These are phyloP conservation scores for Quercus variabilis DNA, from an alignment of 306 rosid genomes.

Conservation along the genomic window DNA sequence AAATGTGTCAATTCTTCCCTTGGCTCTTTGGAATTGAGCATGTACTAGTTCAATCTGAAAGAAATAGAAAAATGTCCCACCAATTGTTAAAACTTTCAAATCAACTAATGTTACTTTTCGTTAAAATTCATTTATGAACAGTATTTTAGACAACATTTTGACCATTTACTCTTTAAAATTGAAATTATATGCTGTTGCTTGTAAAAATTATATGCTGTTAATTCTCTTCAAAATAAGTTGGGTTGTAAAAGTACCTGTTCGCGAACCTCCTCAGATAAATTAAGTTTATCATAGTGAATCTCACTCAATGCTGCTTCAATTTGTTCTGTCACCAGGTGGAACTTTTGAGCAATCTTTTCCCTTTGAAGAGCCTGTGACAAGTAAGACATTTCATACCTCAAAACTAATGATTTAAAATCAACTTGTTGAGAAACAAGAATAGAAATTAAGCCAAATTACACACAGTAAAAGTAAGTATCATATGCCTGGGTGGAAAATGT, in stretches of 20 bases:
- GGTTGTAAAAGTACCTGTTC: constrained; percentile 68
- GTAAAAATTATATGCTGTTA: background rate
- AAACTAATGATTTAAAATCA: constrained; percentile 11
- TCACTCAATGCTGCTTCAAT: constrained; percentile 68
- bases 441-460: constrained; percentile 3
- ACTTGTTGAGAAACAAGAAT: background rate
- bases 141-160: background rate
- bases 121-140: background rate
- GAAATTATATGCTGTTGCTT: background rate
- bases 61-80: background rate
- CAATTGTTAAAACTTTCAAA: constrained; percentile 4
- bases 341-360: constrained; percentile 48
- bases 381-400: constrained; percentile 14
- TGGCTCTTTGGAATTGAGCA: constrained; percentile 90
- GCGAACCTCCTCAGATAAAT: constrained; percentile 83
- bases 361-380: constrained; percentile 55
- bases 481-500: too few relatives aligned
- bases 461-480: too few relatives aligned
- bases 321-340: constrained; percentile 53
- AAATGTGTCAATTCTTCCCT: constrained; percentile 45
- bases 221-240: constrained; percentile 6
- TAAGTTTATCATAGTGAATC: constrained; percentile 59
- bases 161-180: background rate
- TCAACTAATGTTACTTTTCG: background rate
- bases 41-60: constrained; percentile 92